A percentile compares a stretch with the other conserved stretches of the same genome.
Conservation (phyloP, 2,329 filamentous ascomycete species). For the Alternaria solani region DNA sequence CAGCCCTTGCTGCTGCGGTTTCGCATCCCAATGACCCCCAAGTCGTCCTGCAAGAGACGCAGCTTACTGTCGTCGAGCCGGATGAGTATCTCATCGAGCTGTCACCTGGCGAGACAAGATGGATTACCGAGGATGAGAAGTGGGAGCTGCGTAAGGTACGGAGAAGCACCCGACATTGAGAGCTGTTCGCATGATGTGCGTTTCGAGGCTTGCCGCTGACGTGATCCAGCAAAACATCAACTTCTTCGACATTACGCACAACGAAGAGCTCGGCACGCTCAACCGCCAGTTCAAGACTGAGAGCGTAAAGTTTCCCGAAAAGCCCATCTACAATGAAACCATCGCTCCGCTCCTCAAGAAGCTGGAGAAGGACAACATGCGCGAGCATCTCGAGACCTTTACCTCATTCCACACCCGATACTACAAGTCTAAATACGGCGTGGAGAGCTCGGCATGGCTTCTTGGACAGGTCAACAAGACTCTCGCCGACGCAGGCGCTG, state of each 20-base stretch:
- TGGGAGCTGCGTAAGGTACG: constrained; percentile 85
- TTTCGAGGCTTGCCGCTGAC: constrained; percentile 25
- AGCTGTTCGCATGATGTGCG: neutral
- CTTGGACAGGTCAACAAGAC: constrained; percentile 76
- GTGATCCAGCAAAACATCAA: constrained; percentile 74
- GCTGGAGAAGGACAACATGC: constrained; percentile 79
- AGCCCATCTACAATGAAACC: constrained; percentile 70
- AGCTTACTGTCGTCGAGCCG: constrained; percentile 37
- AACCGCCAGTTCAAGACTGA: constrained; percentile 37
- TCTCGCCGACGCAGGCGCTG: constrained; percentile 74
- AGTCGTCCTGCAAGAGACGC: constrained; percentile 40
- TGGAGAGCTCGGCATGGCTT: constrained; percentile 88
- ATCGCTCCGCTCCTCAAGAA: constrained; percentile 72
- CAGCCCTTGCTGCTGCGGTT: constrained; percentile 38
- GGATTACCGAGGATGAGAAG: constrained; percentile 94
- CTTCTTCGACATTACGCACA: constrained; percentile 94
- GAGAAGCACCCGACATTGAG: constrained; percentile 11
- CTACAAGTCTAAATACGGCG: constrained; percentile 80
- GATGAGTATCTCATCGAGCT: constrained; percentile 74
- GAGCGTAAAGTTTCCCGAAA: constrained; percentile 71
- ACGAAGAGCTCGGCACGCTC: constrained; percentile 67
- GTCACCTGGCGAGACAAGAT: constrained; percentile 80
- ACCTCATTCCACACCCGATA: constrained; percentile 83
- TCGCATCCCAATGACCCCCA: constrained; percentile 38
- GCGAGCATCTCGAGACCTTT: constrained; percentile 77